These are phyloP conservation scores for Hortaea sp. DNA, from an alignment of 2,329 filamentous ascomycete genomes.

Conservation along the genomic window DNA sequence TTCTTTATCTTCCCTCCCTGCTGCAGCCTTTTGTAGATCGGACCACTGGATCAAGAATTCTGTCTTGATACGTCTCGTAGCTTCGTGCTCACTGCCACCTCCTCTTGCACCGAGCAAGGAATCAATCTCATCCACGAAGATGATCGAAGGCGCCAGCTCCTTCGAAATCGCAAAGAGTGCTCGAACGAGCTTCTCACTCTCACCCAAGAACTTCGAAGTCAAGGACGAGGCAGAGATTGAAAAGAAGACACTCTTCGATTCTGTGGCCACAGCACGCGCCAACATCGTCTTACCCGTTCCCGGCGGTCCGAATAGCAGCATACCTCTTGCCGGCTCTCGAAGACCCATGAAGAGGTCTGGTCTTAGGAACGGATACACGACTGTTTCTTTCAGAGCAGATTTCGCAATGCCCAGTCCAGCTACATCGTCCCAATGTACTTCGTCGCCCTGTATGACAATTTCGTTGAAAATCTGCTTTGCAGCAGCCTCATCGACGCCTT, in stretches of 20 bases:
- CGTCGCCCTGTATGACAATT: conserved; percentile 86
- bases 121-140: conserved; percentile 98
- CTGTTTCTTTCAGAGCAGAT: conserved; percentile 82
- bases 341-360: conserved; percentile 94
- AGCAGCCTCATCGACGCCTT: conserved; percentile 69
- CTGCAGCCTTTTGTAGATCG: conserved; percentile 82
- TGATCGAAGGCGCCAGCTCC: conserved; percentile 81
- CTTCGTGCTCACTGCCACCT: conserved; percentile 80
- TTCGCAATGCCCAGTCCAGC: conserved; percentile 87
- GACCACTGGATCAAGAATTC: conserved; percentile 98
- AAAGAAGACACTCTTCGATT: conserved; percentile 92
- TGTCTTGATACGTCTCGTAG: conserved; percentile 87
- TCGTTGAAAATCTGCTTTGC: conserved; percentile 93
- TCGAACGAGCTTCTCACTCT: conserved; percentile 91
- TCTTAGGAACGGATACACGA: conserved; percentile 91
- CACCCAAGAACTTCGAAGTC: conserved; percentile 91
- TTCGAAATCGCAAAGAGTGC: conserved; percentile 88
- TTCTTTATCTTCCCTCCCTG: conserved; percentile 65
- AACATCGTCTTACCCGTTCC: conserved; percentile 99
- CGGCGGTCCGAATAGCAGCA: conserved; percentile 91
- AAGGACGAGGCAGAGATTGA: conserved; percentile 90
- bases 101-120: conserved; percentile 78
- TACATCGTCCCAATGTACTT: conserved; percentile 90
- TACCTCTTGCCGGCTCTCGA: conserved; percentile 84
- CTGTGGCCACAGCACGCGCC: conserved; percentile 85